A percentile compares a stretch with the other conserved stretches of the same genome.
These are phyloP conservation scores for Phytophthora citrophthora DNA, from an alignment of 352 stramenopile species.

Conservation along the genomic window DNA sequence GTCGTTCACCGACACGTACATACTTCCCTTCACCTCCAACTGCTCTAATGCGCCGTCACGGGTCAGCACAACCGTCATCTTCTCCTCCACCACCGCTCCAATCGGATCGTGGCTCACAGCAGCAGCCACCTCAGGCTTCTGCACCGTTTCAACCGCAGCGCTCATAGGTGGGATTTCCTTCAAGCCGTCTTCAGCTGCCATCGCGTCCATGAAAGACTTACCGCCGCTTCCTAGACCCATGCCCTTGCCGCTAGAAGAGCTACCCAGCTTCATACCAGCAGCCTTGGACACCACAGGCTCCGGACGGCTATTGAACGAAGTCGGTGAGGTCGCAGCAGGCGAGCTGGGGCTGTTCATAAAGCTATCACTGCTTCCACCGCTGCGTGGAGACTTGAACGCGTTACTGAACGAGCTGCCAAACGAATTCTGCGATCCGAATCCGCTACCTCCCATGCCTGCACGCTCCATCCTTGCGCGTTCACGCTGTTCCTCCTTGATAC, in stretches of 20 bases:
- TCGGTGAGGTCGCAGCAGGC: conserved; percentile 63
- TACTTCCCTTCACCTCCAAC: conserved; percentile 86
- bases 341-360: conserved; percentile 49
- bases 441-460: conserved; percentile 67
- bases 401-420: conserved; percentile 75
- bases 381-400: conserved; percentile 74
- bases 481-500: conserved; percentile 89
- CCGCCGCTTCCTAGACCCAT: conserved; percentile 70
- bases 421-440: conserved; percentile 76
- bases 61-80: conserved; percentile 85
- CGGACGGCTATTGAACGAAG: conserved; percentile 63
- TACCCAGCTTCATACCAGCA: conserved; percentile 75
- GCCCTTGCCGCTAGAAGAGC: conserved; percentile 41
- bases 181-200: conserved; percentile 85
- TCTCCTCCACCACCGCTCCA: conserved; percentile 85
- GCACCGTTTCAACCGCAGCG: conserved; percentile 59
- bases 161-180: conserved; percentile 90
- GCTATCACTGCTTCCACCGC: conserved; percentile 41
- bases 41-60: conserved; percentile 85
- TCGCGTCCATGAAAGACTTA: conserved; percentile 88
- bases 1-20: conserved; percentile 88
- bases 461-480: conserved; percentile 82
- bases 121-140: conserved; percentile 63
- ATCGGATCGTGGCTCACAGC: conserved; percentile 85
- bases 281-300: conserved; percentile 59